phyloP scores from a whole-genome alignment of 768 basidiomycete genomes.

The Tricholoma sp. region DNA sequence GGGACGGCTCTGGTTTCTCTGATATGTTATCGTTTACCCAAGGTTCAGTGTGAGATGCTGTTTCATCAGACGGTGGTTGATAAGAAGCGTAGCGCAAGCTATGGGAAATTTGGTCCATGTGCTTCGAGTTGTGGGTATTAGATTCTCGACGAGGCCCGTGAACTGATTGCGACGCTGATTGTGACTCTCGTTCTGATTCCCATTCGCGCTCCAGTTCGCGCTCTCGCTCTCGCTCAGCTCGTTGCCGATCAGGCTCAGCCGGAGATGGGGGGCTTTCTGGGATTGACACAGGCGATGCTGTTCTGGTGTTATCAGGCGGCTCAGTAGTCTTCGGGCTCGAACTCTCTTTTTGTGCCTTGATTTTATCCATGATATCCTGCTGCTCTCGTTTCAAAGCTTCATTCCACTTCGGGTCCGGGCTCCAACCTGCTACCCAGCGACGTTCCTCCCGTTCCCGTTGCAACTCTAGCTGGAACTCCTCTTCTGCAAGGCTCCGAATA shows the following conservation, averaged over 20 bases:
- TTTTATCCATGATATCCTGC: slow-evolving; percentile 43
- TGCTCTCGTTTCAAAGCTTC: slow-evolving; percentile 30
- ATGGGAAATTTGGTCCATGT: slow-evolving; percentile 11
- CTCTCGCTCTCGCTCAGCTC: slow-evolving; percentile 6
- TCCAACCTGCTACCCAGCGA: slow-evolving; percentile 40
- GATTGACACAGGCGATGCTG: not conserved
- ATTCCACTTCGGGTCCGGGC: slow-evolving; percentile 23
- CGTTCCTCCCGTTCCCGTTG: slow-evolving; percentile 45
- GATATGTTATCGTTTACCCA: slow-evolving; percentile 3
- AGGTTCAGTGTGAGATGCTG: not conserved
- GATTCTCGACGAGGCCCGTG: slow-evolving; percentile 17
- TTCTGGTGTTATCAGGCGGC: not conserved
- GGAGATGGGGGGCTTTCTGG: not conserved
- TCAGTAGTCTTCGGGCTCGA: slow-evolving; percentile 6
- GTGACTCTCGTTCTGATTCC: slow-evolving; percentile 4
- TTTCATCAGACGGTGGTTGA: not conserved
- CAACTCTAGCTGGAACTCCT: slow-evolving; percentile 39
- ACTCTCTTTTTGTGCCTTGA: slow-evolving; percentile 19
- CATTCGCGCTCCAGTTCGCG: slow-evolving; percentile 3
- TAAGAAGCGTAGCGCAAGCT: slow-evolving; percentile 6
- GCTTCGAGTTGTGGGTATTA: slow-evolving; percentile 15
- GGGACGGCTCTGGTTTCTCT: slow-evolving; percentile 19
- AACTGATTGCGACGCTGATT: slow-evolving; percentile 8
- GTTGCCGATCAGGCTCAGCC: not conserved
- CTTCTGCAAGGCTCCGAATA: slow-evolving; percentile 40